A percentile compares a stretch with the other conserved stretches of the same genome.
phyloP scores from a whole-genome alignment of 352 stramenopile genomes.

The Phytophthora brassicae region DNA sequence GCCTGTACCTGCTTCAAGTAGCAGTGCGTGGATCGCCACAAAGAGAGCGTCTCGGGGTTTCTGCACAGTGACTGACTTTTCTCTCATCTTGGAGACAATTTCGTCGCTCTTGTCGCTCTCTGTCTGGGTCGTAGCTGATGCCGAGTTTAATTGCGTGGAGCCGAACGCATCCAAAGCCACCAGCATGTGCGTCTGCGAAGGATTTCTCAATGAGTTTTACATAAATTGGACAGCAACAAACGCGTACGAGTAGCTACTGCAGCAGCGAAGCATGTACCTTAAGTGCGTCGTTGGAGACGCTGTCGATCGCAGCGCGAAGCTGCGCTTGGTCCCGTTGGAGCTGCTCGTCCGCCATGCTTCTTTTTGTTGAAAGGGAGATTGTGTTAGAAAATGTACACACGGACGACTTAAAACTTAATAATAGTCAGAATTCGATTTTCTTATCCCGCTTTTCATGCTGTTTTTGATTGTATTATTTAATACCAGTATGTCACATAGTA shows the following conservation, averaged over 20 bases:
- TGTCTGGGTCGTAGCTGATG: neutral
- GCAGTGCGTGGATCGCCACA: slow-evolving; percentile 64
- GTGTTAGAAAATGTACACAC: too few species aligned
- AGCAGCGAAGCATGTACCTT: slow-evolving; percentile 28
- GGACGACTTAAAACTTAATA: too few species aligned
- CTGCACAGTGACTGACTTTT: slow-evolving; percentile 49
- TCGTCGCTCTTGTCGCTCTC: slow-evolving; percentile 46
- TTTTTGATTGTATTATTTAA: too few species aligned
- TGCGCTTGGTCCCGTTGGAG: slow-evolving; percentile 37
- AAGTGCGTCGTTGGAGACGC: slow-evolving; percentile 30
- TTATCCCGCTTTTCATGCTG: too few species aligned
- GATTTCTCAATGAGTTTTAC: slow-evolving; percentile 19
- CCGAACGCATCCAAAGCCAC: slow-evolving; percentile 56
- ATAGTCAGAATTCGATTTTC: too few species aligned
- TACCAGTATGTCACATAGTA: too few species aligned
- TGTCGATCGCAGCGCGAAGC: slow-evolving; percentile 41
- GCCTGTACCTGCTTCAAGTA: slow-evolving; percentile 67
- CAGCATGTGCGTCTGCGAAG: slow-evolving; percentile 68
- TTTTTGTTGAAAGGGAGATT: slow-evolving; percentile 1
- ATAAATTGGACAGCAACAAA: neutral
- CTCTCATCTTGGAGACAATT: slow-evolving; percentile 42
- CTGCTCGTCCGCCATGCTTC: slow-evolving; percentile 39
- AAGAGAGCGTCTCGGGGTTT: slow-evolving; percentile 67
- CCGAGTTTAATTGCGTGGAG: slow-evolving; percentile 1
- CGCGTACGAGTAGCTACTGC: too few species aligned